A percentile compares a stretch with the other conserved stretches of the same genome.
Evolutionary conservation across 2,329 filamentous ascomycete genomes (phyloP).

Genomic region (Aspergillus uvarum): DNA sequence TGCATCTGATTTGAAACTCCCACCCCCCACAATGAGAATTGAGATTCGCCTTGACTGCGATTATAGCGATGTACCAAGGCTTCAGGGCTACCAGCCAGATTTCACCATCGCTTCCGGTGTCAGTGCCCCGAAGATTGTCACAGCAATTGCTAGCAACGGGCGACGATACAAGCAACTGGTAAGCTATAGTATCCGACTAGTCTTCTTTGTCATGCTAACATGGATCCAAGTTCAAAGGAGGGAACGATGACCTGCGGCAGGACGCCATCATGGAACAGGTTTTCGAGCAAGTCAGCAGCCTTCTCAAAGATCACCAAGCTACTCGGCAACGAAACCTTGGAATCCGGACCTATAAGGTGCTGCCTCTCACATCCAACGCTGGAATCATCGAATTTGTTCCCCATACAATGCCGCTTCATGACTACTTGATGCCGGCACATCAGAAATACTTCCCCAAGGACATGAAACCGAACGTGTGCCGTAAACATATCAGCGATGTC

Average conservation of each 20-base stretch:
- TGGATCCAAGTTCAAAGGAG: conserved; percentile 71
- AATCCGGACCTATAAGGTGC: conserved; percentile 94
- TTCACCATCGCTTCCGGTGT: conserved; percentile 88
- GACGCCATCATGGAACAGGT: conserved; percentile 99
- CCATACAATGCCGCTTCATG: conserved; percentile 86
- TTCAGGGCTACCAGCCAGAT: conserved; percentile 67
- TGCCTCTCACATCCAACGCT: conserved; percentile 79
- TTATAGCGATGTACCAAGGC: conserved; percentile 74
- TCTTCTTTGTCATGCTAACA: conserved; percentile 10
- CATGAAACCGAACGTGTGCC: conserved; percentile 70
- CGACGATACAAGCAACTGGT: conserved; percentile 80
- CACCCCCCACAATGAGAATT: conserved; percentile 86
- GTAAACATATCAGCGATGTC: conserved; percentile 74
- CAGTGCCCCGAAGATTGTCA: conserved; percentile 91
- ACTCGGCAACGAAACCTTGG: conserved; percentile 86
- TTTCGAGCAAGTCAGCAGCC: conserved; percentile 89
- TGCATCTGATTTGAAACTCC: conserved; percentile 67
- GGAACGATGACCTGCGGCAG: conserved; percentile 92
- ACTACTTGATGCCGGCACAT: conserved; percentile 89
- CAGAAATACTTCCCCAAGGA: conserved; percentile 82
- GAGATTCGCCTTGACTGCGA: conserved; percentile 69
- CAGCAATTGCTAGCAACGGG: conserved; percentile 75
- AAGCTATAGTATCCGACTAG: conserved; percentile 26
- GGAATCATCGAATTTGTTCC: conserved; percentile 97
- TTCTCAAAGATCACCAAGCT: conserved; percentile 79